Percentiles rank a stretch among this genome's conserved stretches.
Evolutionary conservation across 2,329 filamentous ascomycete species (phyloP).

Genomic region (Sphaerulina musiva): DNA sequence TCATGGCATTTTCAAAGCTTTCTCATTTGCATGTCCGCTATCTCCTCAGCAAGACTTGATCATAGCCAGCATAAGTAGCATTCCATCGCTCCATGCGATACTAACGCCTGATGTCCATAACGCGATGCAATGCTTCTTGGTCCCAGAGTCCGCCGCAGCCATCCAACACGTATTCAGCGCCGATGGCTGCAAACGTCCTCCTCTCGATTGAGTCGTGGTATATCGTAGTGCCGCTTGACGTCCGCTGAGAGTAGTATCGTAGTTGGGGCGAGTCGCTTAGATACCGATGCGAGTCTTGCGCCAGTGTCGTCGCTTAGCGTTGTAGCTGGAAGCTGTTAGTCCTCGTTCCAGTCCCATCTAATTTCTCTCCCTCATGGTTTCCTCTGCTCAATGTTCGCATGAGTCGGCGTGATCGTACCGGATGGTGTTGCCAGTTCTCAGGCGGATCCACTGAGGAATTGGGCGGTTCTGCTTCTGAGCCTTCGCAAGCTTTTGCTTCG

Average conservation of each 20-base stretch:
- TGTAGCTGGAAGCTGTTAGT: slow-evolving; percentile 64
- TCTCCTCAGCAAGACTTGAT: slow-evolving; percentile 17
- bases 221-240: slow-evolving; percentile 10
- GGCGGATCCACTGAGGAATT: slow-evolving; percentile 99
- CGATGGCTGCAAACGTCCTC: slow-evolving; percentile 4
- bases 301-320: slow-evolving; percentile 99
- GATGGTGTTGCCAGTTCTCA: slow-evolving; percentile 98
- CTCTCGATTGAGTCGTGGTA: slow-evolving; percentile 11
- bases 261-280: slow-evolving; percentile 58
- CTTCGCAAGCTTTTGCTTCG: slow-evolving; percentile 99
- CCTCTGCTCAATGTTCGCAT: background rate
- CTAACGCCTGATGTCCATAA: slow-evolving; percentile 18
- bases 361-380: background rate
- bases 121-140: slow-evolving; percentile 11
- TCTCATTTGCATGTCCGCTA: slow-evolving; percentile 23
- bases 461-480: slow-evolving; percentile 99
- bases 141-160: slow-evolving; percentile 12
- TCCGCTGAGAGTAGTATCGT: slow-evolving; percentile 17
- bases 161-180: background rate
- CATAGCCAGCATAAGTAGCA: slow-evolving; percentile 13
- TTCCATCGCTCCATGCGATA: slow-evolving; percentile 14
- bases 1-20: slow-evolving; percentile 16
- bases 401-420: slow-evolving; percentile 63
- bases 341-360: background rate
- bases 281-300: slow-evolving; percentile 99